Conservation (phyloP, 331 rosid species). For the Quercus lobata region DNA sequence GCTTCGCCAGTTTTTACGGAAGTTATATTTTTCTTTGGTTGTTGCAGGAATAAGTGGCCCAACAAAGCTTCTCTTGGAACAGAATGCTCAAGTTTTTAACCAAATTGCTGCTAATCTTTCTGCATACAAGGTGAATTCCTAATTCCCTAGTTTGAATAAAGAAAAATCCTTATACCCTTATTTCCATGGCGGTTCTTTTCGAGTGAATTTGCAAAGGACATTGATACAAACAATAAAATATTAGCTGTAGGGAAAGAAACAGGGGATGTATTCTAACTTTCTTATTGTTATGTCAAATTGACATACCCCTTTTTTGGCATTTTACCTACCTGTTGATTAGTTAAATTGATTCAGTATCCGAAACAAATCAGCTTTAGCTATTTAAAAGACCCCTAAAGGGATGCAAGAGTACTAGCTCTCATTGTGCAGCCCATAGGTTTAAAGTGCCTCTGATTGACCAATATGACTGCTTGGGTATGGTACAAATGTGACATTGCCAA, state of each 20-base stretch:
- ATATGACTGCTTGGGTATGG: neutral
- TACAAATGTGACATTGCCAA: neutral
- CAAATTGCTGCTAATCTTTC: constrained; percentile 79
- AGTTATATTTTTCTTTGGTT: constrained; percentile 21
- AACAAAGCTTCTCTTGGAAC: constrained; percentile 78
- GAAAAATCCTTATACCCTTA: neutral
- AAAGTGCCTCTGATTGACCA: neutral
- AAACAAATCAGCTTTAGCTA: neutral
- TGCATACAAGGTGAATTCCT: constrained; percentile 66
- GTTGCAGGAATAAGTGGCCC: constrained; percentile 62
- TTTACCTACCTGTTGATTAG: too few species aligned
- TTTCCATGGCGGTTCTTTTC: neutral
- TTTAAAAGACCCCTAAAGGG: neutral
- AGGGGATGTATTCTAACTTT: too few species aligned
- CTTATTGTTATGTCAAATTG: neutral
- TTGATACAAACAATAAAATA: neutral
- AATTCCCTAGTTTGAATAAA: neutral
- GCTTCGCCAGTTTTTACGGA: constrained; percentile 7
- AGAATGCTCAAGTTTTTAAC: constrained; percentile 72
- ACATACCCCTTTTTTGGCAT: neutral
- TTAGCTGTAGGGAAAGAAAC: neutral
- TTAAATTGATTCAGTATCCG: neutral
- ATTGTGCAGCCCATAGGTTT: neutral
- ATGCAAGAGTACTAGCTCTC: neutral
- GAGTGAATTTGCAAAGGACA: neutral